Evolutionary conservation across 192 early-diverging fungal genomes (phyloP).

Genomic region (Podila verticillata): DNA sequence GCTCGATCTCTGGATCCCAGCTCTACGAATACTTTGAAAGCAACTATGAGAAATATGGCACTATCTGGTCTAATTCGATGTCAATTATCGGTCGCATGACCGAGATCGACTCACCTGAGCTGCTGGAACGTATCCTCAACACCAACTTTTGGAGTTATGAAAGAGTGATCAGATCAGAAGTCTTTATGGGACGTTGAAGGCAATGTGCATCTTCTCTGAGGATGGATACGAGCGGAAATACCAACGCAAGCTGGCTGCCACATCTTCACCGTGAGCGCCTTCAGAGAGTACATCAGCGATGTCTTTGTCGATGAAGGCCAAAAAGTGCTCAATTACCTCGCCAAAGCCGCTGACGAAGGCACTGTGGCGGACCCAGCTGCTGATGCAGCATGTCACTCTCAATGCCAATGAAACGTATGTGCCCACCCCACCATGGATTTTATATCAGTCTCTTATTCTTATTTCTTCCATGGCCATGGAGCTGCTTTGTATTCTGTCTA

Average conservation of each 20-base stretch:
- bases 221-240: conserved; percentile 27
- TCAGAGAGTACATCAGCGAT: conserved; percentile 36
- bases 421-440: not conserved
- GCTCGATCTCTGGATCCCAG: conserved; percentile 6
- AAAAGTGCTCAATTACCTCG: conserved; percentile 17
- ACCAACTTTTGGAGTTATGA: conserved; percentile 40
- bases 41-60: conserved; percentile 7
- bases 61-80: conserved; percentile 23
- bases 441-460: not conserved
- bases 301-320: conserved; percentile 17
- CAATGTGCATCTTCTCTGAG: conserved; percentile 6
- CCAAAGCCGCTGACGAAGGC: conserved; percentile 20
- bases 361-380: conserved; percentile 45
- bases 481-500: too few relatives aligned
- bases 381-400: conserved; percentile 54
- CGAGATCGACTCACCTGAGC: conserved; percentile 12
- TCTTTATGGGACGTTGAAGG: too few relatives aligned
- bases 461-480: too few relatives aligned
- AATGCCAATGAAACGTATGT: conserved; percentile 36
- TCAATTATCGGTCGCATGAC: conserved; percentile 21
- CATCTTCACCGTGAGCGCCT: conserved; percentile 29
- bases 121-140: conserved; percentile 24
- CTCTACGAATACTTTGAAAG: conserved; percentile 26
- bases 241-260: conserved; percentile 26
- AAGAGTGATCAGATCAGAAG: not conserved